Percentiles rank a stretch among this genome's conserved stretches.
Evolutionary conservation across 805 yeast species (phyloP).

Genomic region (Metschnikowia bowlesiae): DNA sequence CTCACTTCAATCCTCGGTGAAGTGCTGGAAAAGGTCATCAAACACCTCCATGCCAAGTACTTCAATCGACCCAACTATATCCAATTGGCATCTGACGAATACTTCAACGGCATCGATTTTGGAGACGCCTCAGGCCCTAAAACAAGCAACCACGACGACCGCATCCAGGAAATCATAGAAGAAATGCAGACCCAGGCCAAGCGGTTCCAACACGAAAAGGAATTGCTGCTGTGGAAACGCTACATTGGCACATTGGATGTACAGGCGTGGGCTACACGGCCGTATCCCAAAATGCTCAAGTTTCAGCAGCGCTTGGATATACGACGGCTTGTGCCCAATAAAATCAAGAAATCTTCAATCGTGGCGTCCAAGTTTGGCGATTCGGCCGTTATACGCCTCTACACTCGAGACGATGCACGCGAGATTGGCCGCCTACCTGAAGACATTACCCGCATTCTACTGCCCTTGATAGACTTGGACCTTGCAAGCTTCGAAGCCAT

Average conservation of each 20-base stretch:
- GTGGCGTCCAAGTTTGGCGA: constrained; percentile 21
- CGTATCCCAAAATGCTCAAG: constrained; percentile 45
- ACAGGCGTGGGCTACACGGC: constrained; percentile 70
- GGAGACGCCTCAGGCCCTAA: background rate
- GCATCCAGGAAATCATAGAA: constrained; percentile 7
- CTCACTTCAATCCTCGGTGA: constrained; percentile 13
- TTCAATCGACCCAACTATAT: constrained; percentile 18
- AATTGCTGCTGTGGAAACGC: constrained; percentile 25
- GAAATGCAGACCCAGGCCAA: constrained; percentile 10
- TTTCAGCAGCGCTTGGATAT: constrained; percentile 43
- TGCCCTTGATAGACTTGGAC: constrained; percentile 57
- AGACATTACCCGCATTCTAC: constrained; percentile 58
- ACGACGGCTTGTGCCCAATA: constrained; percentile 29
- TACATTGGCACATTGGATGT: constrained; percentile 59
- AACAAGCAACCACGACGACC: background rate
- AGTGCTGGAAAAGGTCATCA: constrained; percentile 5
- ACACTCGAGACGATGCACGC: constrained; percentile 26
- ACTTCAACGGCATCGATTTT: constrained; percentile 11
- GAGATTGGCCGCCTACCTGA: constrained; percentile 79
- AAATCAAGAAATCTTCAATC: constrained; percentile 14
- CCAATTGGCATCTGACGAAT: constrained; percentile 17
- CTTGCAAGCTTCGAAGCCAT: constrained; percentile 54
- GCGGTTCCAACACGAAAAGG: constrained; percentile 7
- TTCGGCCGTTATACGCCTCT: constrained; percentile 33
- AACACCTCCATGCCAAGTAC: constrained; percentile 11